Evolutionary conservation across 345 rosid species (phyloP).

Genomic region (Gynandropsis gynandra): DNA sequence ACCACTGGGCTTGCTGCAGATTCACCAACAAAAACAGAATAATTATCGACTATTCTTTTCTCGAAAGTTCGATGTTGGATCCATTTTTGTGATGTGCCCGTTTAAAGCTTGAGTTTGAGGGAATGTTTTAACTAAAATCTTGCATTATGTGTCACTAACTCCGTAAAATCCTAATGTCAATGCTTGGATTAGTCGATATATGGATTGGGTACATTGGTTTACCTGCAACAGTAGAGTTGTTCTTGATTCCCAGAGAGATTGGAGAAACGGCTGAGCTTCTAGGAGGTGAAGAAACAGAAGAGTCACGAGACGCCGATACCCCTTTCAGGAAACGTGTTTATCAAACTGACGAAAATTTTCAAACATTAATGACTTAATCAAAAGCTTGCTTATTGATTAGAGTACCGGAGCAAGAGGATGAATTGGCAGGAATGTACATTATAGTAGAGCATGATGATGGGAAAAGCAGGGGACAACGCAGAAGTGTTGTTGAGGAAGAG

Average conservation of each 20-base stretch:
- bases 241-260: constrained; percentile 33
- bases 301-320: constrained; percentile 21
- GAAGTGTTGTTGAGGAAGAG: constrained; percentile 49
- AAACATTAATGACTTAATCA: not conserved
- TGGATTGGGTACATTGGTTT: constrained; percentile 11
- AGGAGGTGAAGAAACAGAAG: constrained; percentile 35
- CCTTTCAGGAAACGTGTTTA: constrained; percentile 19
- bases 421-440: constrained; percentile 33
- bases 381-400: not conserved
- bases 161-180: not conserved
- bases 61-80: too few relatives aligned
- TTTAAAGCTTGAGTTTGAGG: too few relatives aligned
- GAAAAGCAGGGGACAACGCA: constrained; percentile 36
- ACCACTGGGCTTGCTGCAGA: constrained; percentile 40
- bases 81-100: too few relatives aligned
- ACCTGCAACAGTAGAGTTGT: constrained; percentile 41
- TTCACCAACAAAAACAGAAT: not conserved
- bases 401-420: constrained; percentile 41
- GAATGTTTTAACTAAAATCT: too few relatives aligned
- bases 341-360: constrained; percentile 1
- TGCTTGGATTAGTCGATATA: constrained; percentile 8
- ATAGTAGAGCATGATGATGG: constrained; percentile 64
- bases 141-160: too few relatives aligned
- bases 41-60: too few relatives aligned
- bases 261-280: constrained; percentile 35